phyloP scores from a whole-genome alignment of 257 asterid genomes.

The Solanum arcanum region DNA sequence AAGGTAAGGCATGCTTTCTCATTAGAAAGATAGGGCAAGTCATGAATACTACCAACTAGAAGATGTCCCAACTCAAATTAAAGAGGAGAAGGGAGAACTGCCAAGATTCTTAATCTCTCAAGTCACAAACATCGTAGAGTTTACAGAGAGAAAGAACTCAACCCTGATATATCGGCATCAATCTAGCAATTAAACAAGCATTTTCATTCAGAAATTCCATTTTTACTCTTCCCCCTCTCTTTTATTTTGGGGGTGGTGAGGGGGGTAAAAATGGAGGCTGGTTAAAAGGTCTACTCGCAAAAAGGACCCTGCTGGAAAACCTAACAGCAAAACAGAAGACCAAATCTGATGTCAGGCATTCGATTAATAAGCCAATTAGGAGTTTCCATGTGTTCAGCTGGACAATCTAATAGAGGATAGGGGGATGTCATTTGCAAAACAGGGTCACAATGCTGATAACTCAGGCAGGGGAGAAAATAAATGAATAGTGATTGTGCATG shows the following conservation, averaged over 20 bases:
- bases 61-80: background rate
- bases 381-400: background rate
- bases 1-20: background rate
- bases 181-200: background rate
- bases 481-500: background rate
- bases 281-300: background rate
- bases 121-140: background rate
- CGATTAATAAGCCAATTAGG: background rate
- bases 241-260: background rate
- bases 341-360: background rate
- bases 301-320: background rate
- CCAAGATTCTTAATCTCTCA: background rate
- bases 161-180: background rate
- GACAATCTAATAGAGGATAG: background rate
- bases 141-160: background rate
- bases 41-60: background rate
- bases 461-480: background rate
- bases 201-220: background rate
- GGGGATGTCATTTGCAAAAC: background rate
- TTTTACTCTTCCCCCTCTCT: background rate
- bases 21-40: background rate
- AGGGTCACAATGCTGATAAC: background rate
- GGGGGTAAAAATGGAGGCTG: background rate
- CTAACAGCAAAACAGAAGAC: background rate
- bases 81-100: background rate